A percentile compares a stretch with the other conserved stretches of the same genome.
Evolutionary conservation across 2,329 filamentous ascomycete species (phyloP).

Genomic region (Westerdykella sp.): DNA sequence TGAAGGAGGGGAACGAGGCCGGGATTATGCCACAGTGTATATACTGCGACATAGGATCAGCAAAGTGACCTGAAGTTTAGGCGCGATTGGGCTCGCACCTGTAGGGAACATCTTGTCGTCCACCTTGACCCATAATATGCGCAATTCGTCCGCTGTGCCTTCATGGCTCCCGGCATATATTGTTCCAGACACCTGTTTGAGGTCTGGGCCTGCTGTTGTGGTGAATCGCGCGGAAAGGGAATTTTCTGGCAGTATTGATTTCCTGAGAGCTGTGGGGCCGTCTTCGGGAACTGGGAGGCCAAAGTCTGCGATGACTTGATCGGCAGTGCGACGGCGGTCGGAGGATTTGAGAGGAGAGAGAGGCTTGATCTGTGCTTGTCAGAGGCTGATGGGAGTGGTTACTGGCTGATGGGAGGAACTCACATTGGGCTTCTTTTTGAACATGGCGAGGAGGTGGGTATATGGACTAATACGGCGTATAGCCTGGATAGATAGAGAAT

Average conservation of each 20-base stretch:
- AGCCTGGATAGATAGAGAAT: not conserved
- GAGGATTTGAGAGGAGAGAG: conserved; percentile 60
- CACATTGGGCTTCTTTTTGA: conserved; percentile 59
- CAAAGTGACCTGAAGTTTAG: not conserved
- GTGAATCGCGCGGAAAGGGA: conserved; percentile 58
- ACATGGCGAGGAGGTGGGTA: conserved; percentile 41
- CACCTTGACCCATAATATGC: conserved; percentile 59
- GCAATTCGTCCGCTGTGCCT: conserved; percentile 48
- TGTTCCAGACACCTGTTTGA: conserved; percentile 56
- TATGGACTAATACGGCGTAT: not conserved
- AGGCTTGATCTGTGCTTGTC: conserved; percentile 55
- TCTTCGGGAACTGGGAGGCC: conserved; percentile 44
- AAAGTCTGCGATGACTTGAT: conserved; percentile 61
- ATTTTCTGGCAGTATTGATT: conserved; percentile 57
- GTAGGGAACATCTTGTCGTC: conserved; percentile 52
- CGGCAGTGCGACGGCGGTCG: conserved; percentile 60
- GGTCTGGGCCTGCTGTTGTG: conserved; percentile 57
- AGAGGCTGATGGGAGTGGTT: not conserved
- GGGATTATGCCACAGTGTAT: conserved; percentile 61
- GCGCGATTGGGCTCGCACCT: conserved; percentile 15
- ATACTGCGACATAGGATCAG: conserved; percentile 40
- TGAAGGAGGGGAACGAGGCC: conserved; percentile 57
- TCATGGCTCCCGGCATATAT: conserved; percentile 57
- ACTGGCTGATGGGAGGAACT: not conserved
- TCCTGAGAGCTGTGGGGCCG: conserved; percentile 48